These are phyloP conservation scores for Cystobasidium tubakii DNA, from an alignment of 768 basidiomycete genomes.

Conservation along the genomic window DNA sequence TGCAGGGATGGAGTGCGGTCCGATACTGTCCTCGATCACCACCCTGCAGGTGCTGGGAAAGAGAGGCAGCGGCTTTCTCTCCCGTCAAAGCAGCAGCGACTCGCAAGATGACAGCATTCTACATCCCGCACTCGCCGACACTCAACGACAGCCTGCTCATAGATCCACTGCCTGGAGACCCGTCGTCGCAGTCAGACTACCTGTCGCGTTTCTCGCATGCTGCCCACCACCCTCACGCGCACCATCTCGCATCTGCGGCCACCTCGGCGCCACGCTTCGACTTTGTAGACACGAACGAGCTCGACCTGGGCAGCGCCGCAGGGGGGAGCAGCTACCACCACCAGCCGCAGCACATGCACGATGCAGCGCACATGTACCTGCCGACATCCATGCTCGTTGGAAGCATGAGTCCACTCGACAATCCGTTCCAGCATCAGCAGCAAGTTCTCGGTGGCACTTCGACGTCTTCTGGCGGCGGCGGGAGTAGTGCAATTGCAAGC, in stretches of 20 bases:
- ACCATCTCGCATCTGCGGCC: too few species aligned
- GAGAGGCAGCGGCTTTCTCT: neutral
- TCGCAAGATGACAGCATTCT: conserved; percentile 14
- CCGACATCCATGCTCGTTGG: conserved; percentile 1
- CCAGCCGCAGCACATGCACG: neutral
- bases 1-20: neutral
- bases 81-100: neutral
- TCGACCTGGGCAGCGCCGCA: neutral
- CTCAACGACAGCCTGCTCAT: conserved; percentile 2
- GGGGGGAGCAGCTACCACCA: neutral
- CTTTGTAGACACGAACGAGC: conserved; percentile 6
- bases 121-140: conserved; percentile 29
- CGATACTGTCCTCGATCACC: neutral
- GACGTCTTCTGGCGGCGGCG: neutral
- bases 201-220: neutral
- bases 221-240: neutral
- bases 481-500: neutral
- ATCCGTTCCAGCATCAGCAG: conserved; percentile 6
- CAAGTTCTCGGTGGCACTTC: neutral
- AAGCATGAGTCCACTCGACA: conserved; percentile 20
- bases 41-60: neutral
- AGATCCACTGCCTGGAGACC: neutral
- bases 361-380: neutral
- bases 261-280: neutral
- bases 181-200: neutral